phyloP scores from a whole-genome alignment of 805 yeast genomes.

The Candida sithepensis region DNA sequence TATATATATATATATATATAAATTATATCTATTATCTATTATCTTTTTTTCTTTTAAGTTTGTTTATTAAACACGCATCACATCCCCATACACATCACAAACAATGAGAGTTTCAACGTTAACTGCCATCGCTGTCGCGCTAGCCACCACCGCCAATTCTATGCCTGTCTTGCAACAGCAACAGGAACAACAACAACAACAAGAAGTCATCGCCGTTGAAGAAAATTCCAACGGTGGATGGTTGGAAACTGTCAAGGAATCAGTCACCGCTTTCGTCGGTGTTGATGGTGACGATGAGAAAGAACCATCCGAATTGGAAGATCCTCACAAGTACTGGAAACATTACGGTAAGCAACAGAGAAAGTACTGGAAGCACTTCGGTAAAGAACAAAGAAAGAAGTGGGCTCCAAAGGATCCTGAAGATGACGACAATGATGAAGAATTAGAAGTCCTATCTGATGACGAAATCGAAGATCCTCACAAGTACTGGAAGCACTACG shows the following conservation, averaged over 20 bases:
- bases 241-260: background rate
- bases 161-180: conserved; percentile 11
- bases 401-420: conserved; percentile 18
- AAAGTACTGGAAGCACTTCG: conserved; percentile 28
- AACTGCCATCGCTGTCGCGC: conserved; percentile 19
- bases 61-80: no score
- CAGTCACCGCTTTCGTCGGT: background rate
- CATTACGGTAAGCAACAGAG: conserved; percentile 20
- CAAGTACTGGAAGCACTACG: conserved; percentile 14
- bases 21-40: no score
- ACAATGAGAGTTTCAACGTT: conserved; percentile 22
- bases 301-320: background rate
- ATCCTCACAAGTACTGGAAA: conserved; percentile 2
- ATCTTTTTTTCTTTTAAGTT: no score
- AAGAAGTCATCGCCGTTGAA: background rate
- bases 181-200: no score
- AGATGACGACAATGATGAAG: conserved; percentile 12
- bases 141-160: conserved; percentile 13
- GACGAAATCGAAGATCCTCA: conserved; percentile 7
- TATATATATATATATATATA: no score
- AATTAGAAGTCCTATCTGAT: no score
- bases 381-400: conserved; percentile 27
- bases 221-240: background rate
- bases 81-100: background rate
- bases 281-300: background rate